Percentiles rank a stretch among this genome's conserved stretches.
phyloP scores from a whole-genome alignment of 1,139 yeast species.

The Diutina catenulata region DNA sequence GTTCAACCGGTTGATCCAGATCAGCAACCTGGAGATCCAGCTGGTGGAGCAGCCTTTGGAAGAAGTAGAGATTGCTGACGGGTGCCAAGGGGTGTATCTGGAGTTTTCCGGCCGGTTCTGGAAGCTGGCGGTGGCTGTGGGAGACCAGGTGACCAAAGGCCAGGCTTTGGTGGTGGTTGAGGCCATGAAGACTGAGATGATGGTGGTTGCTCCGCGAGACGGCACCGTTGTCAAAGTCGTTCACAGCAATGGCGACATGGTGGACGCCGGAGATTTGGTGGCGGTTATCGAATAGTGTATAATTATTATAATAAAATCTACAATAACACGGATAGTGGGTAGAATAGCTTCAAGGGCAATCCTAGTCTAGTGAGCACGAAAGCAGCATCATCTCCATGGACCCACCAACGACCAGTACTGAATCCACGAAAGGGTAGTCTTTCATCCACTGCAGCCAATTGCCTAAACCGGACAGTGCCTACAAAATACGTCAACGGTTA shows the following conservation, averaged over 20 bases:
- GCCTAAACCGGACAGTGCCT: too few relatives aligned
- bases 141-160: conserved; percentile 63
- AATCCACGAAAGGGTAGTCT: too few relatives aligned
- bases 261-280: conserved; percentile 89
- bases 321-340: too few relatives aligned
- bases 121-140: conserved; percentile 77
- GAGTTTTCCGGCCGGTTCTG: conserved; percentile 95
- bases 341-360: too few relatives aligned
- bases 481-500: too few relatives aligned
- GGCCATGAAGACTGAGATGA: conserved; percentile 98
- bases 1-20: conserved; percentile 71
- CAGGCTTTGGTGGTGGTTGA: conserved; percentile 83
- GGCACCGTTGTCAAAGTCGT: conserved; percentile 74
- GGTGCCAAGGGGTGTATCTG: conserved; percentile 75
- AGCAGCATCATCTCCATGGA: too few relatives aligned
- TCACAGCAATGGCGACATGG: conserved; percentile 87
- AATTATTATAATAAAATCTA: neutral
- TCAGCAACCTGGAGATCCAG: conserved; percentile 55
- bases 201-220: conserved; percentile 54
- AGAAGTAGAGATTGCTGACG: conserved; percentile 26
- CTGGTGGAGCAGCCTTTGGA: conserved; percentile 30
- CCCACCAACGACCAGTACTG: too few relatives aligned
- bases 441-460: too few relatives aligned
- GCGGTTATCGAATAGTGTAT: conserved; percentile 42
- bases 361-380: too few relatives aligned